Conservation (phyloP, 129 eudicot species). For the Flaveria robusta region DNA sequence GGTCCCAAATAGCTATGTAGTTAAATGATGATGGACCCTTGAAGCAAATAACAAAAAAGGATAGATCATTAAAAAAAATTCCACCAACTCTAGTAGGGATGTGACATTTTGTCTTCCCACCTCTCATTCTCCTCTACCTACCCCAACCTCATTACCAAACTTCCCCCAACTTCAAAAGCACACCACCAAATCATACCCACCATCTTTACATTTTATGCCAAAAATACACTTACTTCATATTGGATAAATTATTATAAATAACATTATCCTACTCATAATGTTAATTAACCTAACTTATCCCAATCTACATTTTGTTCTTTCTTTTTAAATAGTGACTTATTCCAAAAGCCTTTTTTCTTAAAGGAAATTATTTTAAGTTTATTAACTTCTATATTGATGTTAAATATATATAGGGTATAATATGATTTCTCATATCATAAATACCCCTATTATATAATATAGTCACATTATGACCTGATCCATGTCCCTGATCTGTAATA, state of each 20-base stretch:
- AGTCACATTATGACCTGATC: conserved; percentile 17
- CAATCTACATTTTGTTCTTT: background rate
- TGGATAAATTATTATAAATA: background rate
- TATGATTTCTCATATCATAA: background rate
- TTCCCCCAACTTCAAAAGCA: conserved; percentile 17
- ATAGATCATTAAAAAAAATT: conserved; percentile 10
- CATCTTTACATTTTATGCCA: conserved; percentile 14
- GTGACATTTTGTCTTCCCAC: conserved; percentile 31
- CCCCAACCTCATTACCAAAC: conserved; percentile 37
- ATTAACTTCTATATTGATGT: background rate
- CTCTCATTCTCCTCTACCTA: conserved; percentile 37
- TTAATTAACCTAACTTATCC: background rate
- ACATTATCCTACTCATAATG: background rate
- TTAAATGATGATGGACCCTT: conserved; percentile 4
- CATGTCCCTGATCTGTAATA: conserved; percentile 15
- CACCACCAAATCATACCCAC: conserved; percentile 29
- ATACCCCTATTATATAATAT: background rate
- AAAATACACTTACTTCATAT: conserved; percentile 4
- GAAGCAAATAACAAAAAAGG: conserved; percentile 1
- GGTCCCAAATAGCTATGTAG: conserved; percentile 1
- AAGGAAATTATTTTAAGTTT: background rate
- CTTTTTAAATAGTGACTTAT: background rate
- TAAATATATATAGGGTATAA: too few species aligned
- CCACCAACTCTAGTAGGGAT: conserved; percentile 38
- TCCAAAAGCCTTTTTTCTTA: background rate